These are phyloP conservation scores for Spiraea crenata DNA, from an alignment of 331 rosid species.

Conservation along the genomic window DNA sequence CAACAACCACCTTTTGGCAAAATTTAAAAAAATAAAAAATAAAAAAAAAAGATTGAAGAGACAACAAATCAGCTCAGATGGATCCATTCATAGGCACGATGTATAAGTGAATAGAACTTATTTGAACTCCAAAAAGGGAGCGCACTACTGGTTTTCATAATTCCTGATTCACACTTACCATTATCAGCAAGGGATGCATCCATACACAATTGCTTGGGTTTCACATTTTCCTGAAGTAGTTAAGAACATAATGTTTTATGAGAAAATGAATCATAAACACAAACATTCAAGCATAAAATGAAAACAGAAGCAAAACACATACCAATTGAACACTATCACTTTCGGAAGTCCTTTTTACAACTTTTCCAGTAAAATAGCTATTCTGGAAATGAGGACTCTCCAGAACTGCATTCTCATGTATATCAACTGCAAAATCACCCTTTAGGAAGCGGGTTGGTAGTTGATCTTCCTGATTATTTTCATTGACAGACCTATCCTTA, in stretches of 20 bases:
- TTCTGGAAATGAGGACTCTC: conserved; percentile 31
- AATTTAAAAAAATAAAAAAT: no score
- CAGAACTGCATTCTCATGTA: conserved; percentile 27
- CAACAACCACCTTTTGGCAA: no score
- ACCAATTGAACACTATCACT: conserved; percentile 47
- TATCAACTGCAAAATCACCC: conserved; percentile 27
- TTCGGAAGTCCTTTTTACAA: conserved; percentile 56
- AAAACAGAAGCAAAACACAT: conserved; percentile 31
- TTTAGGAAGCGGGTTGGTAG: conserved; percentile 24
- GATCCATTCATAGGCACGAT: no score
- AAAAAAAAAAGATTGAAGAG: neutral
- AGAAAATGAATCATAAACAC: neutral
- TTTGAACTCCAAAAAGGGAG: neutral
- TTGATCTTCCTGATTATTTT: conserved; percentile 33
- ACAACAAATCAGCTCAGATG: neutral
- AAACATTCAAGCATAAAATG: conserved; percentile 2
- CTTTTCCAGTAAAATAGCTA: conserved; percentile 30
- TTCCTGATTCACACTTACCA: conserved; percentile 37
- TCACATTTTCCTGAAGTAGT: conserved; percentile 57
- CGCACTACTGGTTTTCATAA: conserved; percentile 9
- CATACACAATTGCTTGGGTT: conserved; percentile 34
- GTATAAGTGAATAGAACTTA: neutral
- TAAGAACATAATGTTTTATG: conserved; percentile 20
- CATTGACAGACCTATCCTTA: conserved; percentile 46
- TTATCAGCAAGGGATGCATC: conserved; percentile 34